A percentile compares a stretch with the other conserved stretches of the same genome.
phyloP scores from a whole-genome alignment of 1,139 yeast species.

The Candida glucosophila region DNA sequence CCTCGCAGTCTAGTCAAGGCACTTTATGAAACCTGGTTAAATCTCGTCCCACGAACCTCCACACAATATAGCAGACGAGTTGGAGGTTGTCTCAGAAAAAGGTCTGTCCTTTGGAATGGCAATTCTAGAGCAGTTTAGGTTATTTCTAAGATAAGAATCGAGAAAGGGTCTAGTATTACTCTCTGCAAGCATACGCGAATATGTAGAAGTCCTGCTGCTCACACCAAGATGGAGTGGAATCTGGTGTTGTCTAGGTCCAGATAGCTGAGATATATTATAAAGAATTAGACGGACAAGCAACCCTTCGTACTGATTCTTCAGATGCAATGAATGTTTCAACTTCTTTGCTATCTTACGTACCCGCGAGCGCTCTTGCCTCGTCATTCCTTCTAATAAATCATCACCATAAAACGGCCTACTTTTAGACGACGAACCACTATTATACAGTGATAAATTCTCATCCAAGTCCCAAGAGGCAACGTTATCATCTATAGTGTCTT shows the following conservation, averaged over 20 bases:
- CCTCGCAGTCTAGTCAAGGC: no score
- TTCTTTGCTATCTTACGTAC: slow-evolving; percentile 6
- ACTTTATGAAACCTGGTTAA: no score
- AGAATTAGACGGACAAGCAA: slow-evolving; percentile 8
- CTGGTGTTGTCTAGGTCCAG: slow-evolving; percentile 1
- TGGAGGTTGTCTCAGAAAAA: slow-evolving; percentile 12
- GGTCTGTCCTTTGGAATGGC: no score
- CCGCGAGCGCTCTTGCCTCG: slow-evolving; percentile 10
- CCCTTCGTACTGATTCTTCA: neutral
- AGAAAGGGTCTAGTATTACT: slow-evolving; percentile 2
- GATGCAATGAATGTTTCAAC: slow-evolving; percentile 3
- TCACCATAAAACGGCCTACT: slow-evolving; percentile 14
- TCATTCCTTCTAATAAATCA: slow-evolving; percentile 10
- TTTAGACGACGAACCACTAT: neutral
- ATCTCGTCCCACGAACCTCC: no score
- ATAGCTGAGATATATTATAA: slow-evolving; percentile 3
- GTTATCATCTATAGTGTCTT: slow-evolving; percentile 26
- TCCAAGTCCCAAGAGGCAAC: slow-evolving; percentile 41
- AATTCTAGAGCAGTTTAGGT: slow-evolving; percentile 1
- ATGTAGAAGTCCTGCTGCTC: slow-evolving; percentile 4
- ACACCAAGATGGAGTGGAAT: slow-evolving; percentile 1
- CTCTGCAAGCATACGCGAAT: slow-evolving; percentile 5
- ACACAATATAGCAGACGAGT: slow-evolving; percentile 12
- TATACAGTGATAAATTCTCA: slow-evolving; percentile 15
- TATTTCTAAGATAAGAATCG: slow-evolving; percentile 2